Evolutionary conservation across 305 asterid species (phyloP), one percentile per base, ranked within the genome.

Genomic region (Caryopteris hybrid): DNA sequence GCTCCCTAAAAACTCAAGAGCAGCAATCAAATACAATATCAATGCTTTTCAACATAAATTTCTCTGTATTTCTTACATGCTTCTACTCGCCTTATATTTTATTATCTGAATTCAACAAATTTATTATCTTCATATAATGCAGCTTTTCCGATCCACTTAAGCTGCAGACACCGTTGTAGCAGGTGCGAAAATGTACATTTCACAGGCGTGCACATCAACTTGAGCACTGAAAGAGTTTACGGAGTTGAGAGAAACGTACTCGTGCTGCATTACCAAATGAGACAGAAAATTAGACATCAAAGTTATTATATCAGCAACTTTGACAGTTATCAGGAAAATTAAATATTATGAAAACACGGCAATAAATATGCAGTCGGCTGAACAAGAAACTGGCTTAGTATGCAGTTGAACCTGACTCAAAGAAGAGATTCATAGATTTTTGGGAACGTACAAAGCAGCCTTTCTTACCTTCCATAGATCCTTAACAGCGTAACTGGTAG

Each of bases 381-480:
- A 25, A 25, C 31, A 25, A 25, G 2, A 25, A 25, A 25, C n/a
- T n/a, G n/a, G n/a, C n/a, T n/a, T n/a, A n/a, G n/a, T n/a, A n/a
- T n/a, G n/a, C n/a, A n/a, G n/a, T n/a, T n/a, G n/a, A n/a, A n/a
- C n/a, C 3, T 31, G 6, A 3, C 36, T 13, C 61, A 29, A 14
- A 25, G 17, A 11, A 6, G 3, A 51, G 36, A 23, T 23, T 54
- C 29, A 25, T 14, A 13, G 61, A 54, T 54, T n/a, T 13, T 27
- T 14, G 11, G 8, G 13, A 13, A 31, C 48, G n/a, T n/a, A 33
- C 34, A 4, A 50, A 12, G 39, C 1, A 39, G 5, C 20, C 21
- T 1, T 27, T 5, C 78, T 74, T 48, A 88, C 97, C 88, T 84
- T 84, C 97, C 97, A 90, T 75, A 90, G 42, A 68, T 90, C 92